Evolutionary conservation across 805 yeast genomes (phyloP).

Genomic region (Saccharomycopsis javanensis): DNA sequence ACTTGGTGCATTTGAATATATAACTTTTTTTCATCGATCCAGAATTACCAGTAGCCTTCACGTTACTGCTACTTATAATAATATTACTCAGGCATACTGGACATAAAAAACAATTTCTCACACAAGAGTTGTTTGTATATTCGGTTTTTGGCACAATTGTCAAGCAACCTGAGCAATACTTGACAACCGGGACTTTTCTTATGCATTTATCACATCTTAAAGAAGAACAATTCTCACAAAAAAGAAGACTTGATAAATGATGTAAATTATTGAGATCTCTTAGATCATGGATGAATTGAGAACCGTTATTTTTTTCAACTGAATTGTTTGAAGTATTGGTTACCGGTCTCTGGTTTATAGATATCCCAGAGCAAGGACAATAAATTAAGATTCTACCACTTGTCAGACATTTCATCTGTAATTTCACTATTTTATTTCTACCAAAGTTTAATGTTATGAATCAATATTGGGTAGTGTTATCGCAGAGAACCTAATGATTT

Average conservation of each 20-base stretch:
- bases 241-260: conserved; percentile 19
- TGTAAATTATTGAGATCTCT: conserved; percentile 21
- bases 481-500: too few species aligned
- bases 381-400: not conserved
- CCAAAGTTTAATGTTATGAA: too few species aligned
- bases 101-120: conserved; percentile 28
- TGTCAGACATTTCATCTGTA: not conserved
- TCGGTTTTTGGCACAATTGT: conserved; percentile 7
- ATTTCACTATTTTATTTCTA: not conserved
- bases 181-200: conserved; percentile 19
- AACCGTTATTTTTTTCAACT: not conserved
- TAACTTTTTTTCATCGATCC: conserved; percentile 29
- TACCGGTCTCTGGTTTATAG: not conserved
- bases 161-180: conserved; percentile 26
- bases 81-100: conserved; percentile 25
- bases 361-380: not conserved
- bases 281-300: conserved; percentile 1
- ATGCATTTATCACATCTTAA: conserved; percentile 26
- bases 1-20: conserved; percentile 30
- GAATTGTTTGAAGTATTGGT: not conserved
- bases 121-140: conserved; percentile 20
- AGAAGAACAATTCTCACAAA: conserved; percentile 25
- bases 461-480: too few species aligned
- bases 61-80: conserved; percentile 19
- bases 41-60: conserved; percentile 13